A percentile compares a stretch with the other conserved stretches of the same genome.
Conservation (phyloP, 2,329 filamentous ascomycete species). For the Chaetomium strumarium region DNA sequence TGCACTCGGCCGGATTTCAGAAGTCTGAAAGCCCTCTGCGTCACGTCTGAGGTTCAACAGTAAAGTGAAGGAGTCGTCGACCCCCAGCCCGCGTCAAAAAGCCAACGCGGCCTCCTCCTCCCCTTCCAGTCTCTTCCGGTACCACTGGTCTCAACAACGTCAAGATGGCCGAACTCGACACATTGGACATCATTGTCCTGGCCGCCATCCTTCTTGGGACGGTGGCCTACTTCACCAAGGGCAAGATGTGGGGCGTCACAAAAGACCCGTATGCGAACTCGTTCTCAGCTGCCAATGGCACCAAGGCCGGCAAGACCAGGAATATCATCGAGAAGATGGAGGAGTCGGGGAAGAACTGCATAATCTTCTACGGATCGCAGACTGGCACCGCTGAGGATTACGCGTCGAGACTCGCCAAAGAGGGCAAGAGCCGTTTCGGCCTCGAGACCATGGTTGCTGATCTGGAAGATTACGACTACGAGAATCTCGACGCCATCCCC, state of each 20-base stretch:
- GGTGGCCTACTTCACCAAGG: conserved; percentile 95
- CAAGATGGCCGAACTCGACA: conserved; percentile 89
- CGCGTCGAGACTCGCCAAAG: conserved; percentile 90
- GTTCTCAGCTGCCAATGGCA: conserved; percentile 61
- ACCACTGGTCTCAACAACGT: background rate
- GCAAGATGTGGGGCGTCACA: conserved; percentile 81
- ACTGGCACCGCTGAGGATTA: conserved; percentile 98
- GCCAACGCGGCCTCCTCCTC: background rate
- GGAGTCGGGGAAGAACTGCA: conserved; percentile 91
- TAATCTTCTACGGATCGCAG: conserved; percentile 98
- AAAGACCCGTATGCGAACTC: conserved; percentile 84
- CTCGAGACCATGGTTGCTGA: conserved; percentile 98
- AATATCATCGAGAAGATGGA: conserved; percentile 96
- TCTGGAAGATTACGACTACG: conserved; percentile 94
- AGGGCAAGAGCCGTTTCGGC: conserved; percentile 92
- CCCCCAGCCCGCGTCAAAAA: background rate
- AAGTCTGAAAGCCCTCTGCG: background rate
- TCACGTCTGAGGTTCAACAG: background rate
- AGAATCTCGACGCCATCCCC: conserved; percentile 83
- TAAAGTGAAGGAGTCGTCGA: conserved; percentile 2
- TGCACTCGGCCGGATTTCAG: conserved; percentile 7
- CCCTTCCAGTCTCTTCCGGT: background rate
- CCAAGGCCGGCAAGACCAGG: conserved; percentile 76
- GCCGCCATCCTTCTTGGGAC: conserved; percentile 78
- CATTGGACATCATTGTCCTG: conserved; percentile 89